A percentile compares a stretch with the other conserved stretches of the same genome.
These are phyloP conservation scores for Coprinopsis sp. DNA, from an alignment of 768 basidiomycete species.

Conservation along the genomic window DNA sequence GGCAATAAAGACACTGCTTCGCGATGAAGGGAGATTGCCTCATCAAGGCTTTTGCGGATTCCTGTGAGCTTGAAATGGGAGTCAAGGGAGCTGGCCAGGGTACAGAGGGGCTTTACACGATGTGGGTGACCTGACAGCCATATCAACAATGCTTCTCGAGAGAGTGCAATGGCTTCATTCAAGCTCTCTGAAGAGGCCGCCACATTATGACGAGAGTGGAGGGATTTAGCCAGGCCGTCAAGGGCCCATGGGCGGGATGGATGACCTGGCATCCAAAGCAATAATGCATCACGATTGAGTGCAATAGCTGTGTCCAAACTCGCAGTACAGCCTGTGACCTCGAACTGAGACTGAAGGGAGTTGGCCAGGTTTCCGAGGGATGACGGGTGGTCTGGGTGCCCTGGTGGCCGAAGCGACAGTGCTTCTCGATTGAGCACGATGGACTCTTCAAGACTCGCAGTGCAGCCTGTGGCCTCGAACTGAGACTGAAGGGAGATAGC, in stretches of 20 bases:
- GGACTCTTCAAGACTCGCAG: background rate
- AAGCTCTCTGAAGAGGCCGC: too few relatives aligned
- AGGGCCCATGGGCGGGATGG: background rate
- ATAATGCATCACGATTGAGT: background rate
- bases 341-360: background rate
- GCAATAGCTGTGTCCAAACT: background rate
- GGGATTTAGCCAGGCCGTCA: background rate
- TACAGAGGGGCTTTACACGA: too few relatives aligned
- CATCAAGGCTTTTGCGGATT: too few relatives aligned
- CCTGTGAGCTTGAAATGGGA: too few relatives aligned
- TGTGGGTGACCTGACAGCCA: too few relatives aligned
- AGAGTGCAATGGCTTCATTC: too few relatives aligned
- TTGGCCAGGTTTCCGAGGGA: background rate
- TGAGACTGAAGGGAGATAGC: conserved; percentile 6
- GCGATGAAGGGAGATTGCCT: too few relatives aligned
- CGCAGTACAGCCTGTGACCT: background rate
- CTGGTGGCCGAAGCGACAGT: background rate
- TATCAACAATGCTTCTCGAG: too few relatives aligned
- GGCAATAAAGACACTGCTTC: too few relatives aligned
- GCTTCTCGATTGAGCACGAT: too few relatives aligned
- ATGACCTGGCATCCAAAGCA: conserved; percentile 8
- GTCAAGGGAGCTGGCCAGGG: too few relatives aligned
- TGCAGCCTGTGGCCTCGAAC: conserved; percentile 1
- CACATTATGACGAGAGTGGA: too few relatives aligned
- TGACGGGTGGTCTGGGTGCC: background rate